A percentile compares a stretch with the other conserved stretches of the same genome.
These are phyloP conservation scores for Backusella morwellensis DNA, from an alignment of 192 early-diverging fungal genomes.

Conservation along the genomic window DNA sequence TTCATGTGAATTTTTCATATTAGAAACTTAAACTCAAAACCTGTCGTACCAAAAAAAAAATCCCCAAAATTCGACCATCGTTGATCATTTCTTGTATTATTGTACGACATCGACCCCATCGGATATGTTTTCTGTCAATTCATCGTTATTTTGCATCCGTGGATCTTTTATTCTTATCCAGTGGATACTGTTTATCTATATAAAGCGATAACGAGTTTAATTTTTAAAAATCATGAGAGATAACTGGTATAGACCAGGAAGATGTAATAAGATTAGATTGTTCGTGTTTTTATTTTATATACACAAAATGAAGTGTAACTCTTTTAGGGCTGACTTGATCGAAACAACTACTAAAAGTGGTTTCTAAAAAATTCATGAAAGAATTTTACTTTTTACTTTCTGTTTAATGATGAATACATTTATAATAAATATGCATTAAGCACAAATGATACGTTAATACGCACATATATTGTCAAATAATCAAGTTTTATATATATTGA, in stretches of 20 bases:
- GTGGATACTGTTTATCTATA: not conserved
- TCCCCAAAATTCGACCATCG: not conserved
- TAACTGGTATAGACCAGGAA: too few species aligned
- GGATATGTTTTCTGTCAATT: not conserved
- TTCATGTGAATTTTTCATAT: constrained; percentile 3
- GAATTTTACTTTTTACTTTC: not conserved
- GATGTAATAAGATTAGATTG: not conserved
- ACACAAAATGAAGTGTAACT: not conserved
- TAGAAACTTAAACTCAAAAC: not conserved
- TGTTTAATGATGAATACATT: not conserved
- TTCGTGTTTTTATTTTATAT: not conserved
- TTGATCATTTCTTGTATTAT: not conserved
- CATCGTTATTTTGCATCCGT: not conserved
- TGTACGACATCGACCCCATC: not conserved
- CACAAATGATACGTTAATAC: not conserved
- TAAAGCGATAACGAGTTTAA: too few species aligned
- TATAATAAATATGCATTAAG: not conserved
- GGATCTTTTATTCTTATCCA: not conserved
- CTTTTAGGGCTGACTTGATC: not conserved
- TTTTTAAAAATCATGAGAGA: too few species aligned
- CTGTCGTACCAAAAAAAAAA: not conserved
- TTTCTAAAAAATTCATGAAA: not conserved
- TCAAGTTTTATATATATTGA: too few species aligned
- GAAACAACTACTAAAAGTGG: not conserved
- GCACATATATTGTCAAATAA: too few species aligned